Evolutionary conservation across 768 basidiomycete species (phyloP).

Genomic region (Mycena floridula): DNA sequence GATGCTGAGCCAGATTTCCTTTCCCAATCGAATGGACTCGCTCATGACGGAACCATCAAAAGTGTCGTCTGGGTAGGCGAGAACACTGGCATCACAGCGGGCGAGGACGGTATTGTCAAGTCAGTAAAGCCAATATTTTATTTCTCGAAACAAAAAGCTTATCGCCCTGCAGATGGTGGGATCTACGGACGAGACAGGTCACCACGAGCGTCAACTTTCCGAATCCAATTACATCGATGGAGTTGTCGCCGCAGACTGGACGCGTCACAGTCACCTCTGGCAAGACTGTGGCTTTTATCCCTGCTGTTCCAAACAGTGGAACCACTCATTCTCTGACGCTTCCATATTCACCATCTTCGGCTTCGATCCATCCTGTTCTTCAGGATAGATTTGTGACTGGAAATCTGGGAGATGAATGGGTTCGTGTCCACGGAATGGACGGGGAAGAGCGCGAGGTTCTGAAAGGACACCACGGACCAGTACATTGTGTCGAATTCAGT

Average conservation of each 20-base stretch:
- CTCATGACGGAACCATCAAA: slow-evolving; percentile 88
- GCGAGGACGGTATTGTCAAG: slow-evolving; percentile 91
- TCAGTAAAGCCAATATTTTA: slow-evolving; percentile 27
- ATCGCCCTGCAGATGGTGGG: slow-evolving; percentile 79
- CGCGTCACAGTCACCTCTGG: slow-evolving; percentile 89
- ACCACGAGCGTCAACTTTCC: slow-evolving; percentile 69
- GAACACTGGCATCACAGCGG: slow-evolving; percentile 80
- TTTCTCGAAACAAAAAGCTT: slow-evolving; percentile 6
- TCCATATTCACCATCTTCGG: slow-evolving; percentile 85
- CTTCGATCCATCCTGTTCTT: slow-evolving; percentile 86
- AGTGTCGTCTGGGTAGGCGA: slow-evolving; percentile 93
- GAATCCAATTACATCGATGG: slow-evolving; percentile 89
- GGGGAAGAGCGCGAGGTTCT: slow-evolving; percentile 88
- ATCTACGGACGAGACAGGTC: slow-evolving; percentile 71
- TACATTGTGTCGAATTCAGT: slow-evolving; percentile 89
- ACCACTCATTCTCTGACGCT: slow-evolving; percentile 74
- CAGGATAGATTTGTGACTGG: slow-evolving; percentile 93
- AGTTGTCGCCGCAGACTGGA: slow-evolving; percentile 75
- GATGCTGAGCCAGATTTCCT: slow-evolving; percentile 87
- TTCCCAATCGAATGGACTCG: slow-evolving; percentile 48
- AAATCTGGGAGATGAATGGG: slow-evolving; percentile 89
- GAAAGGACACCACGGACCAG: slow-evolving; percentile 97
- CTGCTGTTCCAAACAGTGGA: slow-evolving; percentile 55
- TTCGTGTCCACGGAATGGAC: slow-evolving; percentile 84
- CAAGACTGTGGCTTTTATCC: slow-evolving; percentile 88